These are phyloP conservation scores for Parietaria judaica DNA, from an alignment of 306 rosid genomes.

Conservation along the genomic window DNA sequence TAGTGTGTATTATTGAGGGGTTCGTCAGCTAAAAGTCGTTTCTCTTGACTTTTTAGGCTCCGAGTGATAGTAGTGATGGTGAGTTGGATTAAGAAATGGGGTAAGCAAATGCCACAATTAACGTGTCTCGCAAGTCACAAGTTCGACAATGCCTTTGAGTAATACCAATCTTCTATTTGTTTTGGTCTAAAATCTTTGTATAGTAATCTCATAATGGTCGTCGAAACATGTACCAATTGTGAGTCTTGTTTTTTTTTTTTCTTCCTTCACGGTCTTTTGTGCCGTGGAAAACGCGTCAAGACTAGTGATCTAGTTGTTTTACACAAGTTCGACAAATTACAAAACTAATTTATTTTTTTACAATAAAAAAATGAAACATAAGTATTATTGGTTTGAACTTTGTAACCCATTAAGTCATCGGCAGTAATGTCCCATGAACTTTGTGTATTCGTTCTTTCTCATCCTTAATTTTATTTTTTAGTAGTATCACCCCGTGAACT, in stretches of 20 bases:
- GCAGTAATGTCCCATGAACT: no score
- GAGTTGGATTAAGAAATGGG: neutral
- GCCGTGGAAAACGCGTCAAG: slow-evolving; percentile 4
- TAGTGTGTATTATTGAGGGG: neutral
- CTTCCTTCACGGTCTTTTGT: neutral
- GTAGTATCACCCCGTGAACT: no score
- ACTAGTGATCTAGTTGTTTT: neutral
- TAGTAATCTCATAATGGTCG: neutral
- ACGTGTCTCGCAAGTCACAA: neutral
- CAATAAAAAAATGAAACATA: no score
- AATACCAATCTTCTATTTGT: neutral
- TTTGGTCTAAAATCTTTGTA: neutral
- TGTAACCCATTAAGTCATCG: no score
- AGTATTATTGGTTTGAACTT: no score
- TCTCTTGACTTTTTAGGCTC: no score
- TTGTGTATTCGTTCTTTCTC: no score
- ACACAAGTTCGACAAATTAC: neutral
- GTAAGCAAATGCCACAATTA: neutral
- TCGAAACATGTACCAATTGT: neutral
- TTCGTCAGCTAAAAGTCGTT: neutral
- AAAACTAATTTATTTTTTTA: neutral
- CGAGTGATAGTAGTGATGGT: no score
- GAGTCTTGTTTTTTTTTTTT: neutral
- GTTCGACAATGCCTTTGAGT: neutral
- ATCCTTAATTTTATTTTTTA: no score